Base-by-base conservation (phyloP, 2,329 filamentous ascomycete species). In the Aspergillus hiratsukae region DNA sequence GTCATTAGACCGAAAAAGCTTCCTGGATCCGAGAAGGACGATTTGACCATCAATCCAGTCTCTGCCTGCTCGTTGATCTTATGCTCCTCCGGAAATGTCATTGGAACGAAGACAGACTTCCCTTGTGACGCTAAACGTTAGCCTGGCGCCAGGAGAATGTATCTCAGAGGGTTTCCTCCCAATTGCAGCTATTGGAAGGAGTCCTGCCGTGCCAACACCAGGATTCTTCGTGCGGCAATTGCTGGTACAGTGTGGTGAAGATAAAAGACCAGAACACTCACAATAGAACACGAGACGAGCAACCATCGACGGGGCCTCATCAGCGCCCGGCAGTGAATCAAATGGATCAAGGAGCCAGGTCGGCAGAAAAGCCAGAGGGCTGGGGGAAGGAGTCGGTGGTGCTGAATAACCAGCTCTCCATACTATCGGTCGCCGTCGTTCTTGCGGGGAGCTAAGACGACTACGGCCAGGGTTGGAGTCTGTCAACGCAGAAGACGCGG, bases 1-100 rank as follows among this genome's bases (percentile, higher is more conserved):
- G 66, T 69, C 71, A 76, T 73, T 21, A 75, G 61, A 31, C 72
- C 69, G 49, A 73, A 73, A 56, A 76, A 76, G 43, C 67, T 70
- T 9, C 72, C 72, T 4, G 70, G 62, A 50, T 71, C 72, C 3
- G 68, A 68, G 40, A 72, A 68, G n/a, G 69, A 67, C 19, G 65
- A 66, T 51, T 64, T 62, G 43, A 71, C 63, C 55, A 74, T 68
- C 21, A 71, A 52, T 37, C 65, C 65, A 51, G 69, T 64, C 51
- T 71, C 64, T 11, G 60, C 61, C 14, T 65, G 62, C 14, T 61
- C 55, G 31, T 62, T 52, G 23, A 60, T 61, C 58, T 64, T 69
- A 40, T 60, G 58, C 45, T 72, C 72, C 40, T 67, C 67, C 7
- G 72, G 68, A 52, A 75, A 76, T 1, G 73, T 76, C 64, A 72